A percentile compares a stretch with the other conserved stretches of the same genome.
Conservation (phyloP, 768 basidiomycete genomes). For the Coprinopsis marcescibilis region DNA sequence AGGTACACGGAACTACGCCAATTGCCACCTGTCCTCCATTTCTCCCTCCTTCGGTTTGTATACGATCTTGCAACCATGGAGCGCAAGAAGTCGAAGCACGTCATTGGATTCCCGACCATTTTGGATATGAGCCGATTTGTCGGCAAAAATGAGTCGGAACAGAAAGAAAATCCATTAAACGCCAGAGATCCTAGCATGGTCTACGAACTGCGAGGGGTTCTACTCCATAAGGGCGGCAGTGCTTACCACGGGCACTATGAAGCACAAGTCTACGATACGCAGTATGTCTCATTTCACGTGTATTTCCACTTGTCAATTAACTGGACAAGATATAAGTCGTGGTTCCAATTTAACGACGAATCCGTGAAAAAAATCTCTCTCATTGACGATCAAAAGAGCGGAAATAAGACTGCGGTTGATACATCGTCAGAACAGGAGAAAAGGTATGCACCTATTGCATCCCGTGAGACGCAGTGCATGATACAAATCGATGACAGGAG, state of each 20-base stretch:
- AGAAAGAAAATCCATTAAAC: neutral
- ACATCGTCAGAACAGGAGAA: constrained; percentile 24
- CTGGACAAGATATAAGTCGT: constrained; percentile 52
- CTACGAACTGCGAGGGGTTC: constrained; percentile 83
- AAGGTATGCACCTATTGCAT: constrained; percentile 15
- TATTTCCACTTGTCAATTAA: constrained; percentile 1
- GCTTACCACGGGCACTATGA: constrained; percentile 91
- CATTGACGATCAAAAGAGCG: constrained; percentile 40
- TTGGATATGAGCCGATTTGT: constrained; percentile 73
- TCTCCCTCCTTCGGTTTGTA: constrained; percentile 90
- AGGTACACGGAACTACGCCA: constrained; percentile 64
- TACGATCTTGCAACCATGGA: constrained; percentile 75
- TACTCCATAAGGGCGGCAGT: constrained; percentile 87
- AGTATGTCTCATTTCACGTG: constrained; percentile 37
- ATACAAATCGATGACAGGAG: neutral
- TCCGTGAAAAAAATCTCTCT: constrained; percentile 58
- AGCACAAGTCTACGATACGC: constrained; percentile 71
- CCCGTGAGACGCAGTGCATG: neutral
- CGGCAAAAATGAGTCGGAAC: constrained; percentile 21
- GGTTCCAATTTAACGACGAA: constrained; percentile 96
- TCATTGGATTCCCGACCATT: constrained; percentile 66
- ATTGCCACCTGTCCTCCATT: constrained; percentile 85
- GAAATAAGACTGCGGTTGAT: constrained; percentile 24
- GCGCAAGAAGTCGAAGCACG: constrained; percentile 82
- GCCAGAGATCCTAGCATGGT: constrained; percentile 23